Evolutionary conservation across 148 eudicot genomes (phyloP).

Genomic region (Dianthus caryophyllus): DNA sequence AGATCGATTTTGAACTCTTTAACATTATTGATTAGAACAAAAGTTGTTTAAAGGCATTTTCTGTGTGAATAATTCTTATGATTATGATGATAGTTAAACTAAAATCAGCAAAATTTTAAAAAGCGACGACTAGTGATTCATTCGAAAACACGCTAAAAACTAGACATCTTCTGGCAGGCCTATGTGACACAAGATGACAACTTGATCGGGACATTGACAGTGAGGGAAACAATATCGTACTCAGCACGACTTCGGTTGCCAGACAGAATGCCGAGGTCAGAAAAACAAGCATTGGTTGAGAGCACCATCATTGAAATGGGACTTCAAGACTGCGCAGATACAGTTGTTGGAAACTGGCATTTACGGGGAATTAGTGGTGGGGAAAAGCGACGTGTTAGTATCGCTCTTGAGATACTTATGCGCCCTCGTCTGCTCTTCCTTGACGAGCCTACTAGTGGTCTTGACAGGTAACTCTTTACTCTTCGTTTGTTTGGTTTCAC

Average conservation of each 20-base stretch:
- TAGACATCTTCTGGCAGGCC: too few relatives aligned
- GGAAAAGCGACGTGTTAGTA: conserved; percentile 83
- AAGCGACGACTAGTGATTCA: too few relatives aligned
- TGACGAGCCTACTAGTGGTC: conserved; percentile 99
- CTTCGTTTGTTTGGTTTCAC: neutral
- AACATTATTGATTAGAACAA: too few relatives aligned
- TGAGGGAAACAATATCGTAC: conserved; percentile 85
- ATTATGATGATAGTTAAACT: too few relatives aligned
- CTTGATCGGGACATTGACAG: conserved; percentile 90
- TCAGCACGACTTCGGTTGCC: conserved; percentile 82
- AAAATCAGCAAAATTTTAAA: too few relatives aligned
- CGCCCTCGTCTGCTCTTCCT: conserved; percentile 87
- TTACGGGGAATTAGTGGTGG: conserved; percentile 94
- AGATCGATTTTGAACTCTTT: too few relatives aligned
- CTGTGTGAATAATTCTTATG: too few relatives aligned
- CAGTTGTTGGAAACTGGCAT: conserved; percentile 93
- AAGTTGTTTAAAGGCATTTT: too few relatives aligned
- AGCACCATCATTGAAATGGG: conserved; percentile 96
- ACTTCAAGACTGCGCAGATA: conserved; percentile 95
- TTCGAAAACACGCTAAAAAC: too few relatives aligned
- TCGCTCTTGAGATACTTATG: conserved; percentile 89
- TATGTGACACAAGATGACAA: conserved; percentile 98
- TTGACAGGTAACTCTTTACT: conserved; percentile 57
- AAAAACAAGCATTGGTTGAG: conserved; percentile 67
- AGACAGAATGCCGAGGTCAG: conserved; percentile 64